A percentile compares a stretch with the other conserved stretches of the same genome.
Evolutionary conservation across 2,329 filamentous ascomycete species (phyloP).

Genomic region (Mycosphaerella sp.): DNA sequence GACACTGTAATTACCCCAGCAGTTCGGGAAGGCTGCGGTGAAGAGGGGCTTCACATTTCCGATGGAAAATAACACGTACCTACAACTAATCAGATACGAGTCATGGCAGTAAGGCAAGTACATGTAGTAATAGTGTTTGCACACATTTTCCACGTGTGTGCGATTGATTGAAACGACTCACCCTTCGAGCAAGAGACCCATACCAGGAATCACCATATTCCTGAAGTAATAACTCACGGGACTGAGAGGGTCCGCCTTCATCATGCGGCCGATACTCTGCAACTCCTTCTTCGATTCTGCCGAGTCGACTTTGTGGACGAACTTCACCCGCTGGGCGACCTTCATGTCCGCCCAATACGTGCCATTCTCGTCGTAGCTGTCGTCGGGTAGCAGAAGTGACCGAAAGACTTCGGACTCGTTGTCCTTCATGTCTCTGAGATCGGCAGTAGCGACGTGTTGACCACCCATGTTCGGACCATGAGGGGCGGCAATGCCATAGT

Average conservation of each 20-base stretch:
- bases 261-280: constrained; percentile 63
- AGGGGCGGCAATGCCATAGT: constrained; percentile 45
- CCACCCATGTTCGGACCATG: constrained; percentile 45
- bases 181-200: constrained; percentile 84
- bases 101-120: too few relatives aligned
- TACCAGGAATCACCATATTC: constrained; percentile 87
- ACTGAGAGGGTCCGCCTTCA: constrained; percentile 78
- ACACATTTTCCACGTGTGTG: neutral
- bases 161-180: constrained; percentile 32
- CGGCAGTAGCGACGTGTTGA: constrained; percentile 40
- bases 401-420: constrained; percentile 63
- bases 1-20: constrained; percentile 58
- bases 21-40: constrained; percentile 64
- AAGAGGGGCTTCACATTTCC: constrained; percentile 86
- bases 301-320: constrained; percentile 68
- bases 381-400: constrained; percentile 76
- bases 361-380: constrained; percentile 75
- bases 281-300: constrained; percentile 65
- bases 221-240: constrained; percentile 81
- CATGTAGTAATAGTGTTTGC: neutral
- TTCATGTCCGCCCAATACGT: constrained; percentile 91
- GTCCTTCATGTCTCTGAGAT: constrained; percentile 47
- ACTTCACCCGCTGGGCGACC: constrained; percentile 61
- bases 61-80: constrained; percentile 95
- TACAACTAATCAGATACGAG: constrained; percentile 26